Percentiles rank a stretch among this genome's conserved stretches.
phyloP scores from a whole-genome alignment of 176 grass and related monocot species.

The Oryza meridionalis region DNA sequence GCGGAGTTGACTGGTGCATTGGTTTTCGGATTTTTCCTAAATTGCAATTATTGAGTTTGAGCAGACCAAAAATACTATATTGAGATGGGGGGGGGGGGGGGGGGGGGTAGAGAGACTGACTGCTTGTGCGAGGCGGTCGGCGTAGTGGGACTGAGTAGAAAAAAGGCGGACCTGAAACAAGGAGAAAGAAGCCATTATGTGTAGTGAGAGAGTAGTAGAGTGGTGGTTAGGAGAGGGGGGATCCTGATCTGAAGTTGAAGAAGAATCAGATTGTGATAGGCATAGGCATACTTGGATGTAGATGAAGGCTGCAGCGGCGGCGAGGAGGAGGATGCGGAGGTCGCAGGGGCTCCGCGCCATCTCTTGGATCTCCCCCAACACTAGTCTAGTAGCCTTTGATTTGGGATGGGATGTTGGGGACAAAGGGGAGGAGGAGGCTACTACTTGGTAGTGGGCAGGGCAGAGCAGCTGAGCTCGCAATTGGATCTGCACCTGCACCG shows the following conservation, averaged over 20 bases:
- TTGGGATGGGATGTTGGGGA: neutral
- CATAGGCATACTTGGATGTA: slow-evolving; percentile 75
- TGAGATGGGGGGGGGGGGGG: no score
- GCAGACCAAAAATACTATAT: no score
- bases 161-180: slow-evolving; percentile 79
- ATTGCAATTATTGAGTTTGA: neutral
- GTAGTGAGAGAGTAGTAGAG: no score
- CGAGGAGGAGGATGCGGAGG: slow-evolving; percentile 70
- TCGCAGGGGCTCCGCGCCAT: slow-evolving; percentile 67
- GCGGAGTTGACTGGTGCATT: slow-evolving; percentile 67
- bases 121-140: slow-evolving; percentile 66
- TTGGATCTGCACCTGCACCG: no score
- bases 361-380: neutral
- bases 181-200: neutral
- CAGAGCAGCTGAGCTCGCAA: no score
- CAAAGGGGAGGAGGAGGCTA: no score
- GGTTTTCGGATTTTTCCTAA: slow-evolving; percentile 80
- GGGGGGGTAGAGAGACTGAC: slow-evolving; percentile 27
- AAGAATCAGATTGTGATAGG: neutral
- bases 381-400: neutral
- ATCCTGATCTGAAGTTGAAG: neutral
- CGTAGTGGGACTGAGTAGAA: slow-evolving; percentile 71
- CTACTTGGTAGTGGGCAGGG: no score
- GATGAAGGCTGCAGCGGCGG: slow-evolving; percentile 72
- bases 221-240: no score